phyloP scores from a whole-genome alignment of 73 alveolate species.

The Tetrahymena malaccensis region DNA sequence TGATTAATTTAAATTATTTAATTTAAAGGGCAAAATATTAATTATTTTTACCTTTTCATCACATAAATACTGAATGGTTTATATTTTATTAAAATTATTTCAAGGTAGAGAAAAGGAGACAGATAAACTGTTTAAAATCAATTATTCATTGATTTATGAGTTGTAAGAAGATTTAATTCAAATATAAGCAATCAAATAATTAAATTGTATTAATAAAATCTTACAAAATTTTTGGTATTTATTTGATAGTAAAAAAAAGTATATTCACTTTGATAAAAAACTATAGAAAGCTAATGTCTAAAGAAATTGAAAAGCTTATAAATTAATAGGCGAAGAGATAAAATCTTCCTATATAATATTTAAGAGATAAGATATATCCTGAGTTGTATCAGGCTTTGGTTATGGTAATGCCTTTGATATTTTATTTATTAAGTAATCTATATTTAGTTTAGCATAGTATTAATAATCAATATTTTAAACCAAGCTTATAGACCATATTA shows the following conservation, averaged over 20 bases:
- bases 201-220: not conserved
- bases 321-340: slow-evolving; percentile 3
- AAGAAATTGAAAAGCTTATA: not conserved
- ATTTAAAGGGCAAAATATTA: too few relatives aligned
- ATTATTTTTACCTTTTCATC: too few relatives aligned
- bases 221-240: not conserved
- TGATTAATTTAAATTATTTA: too few relatives aligned
- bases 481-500: slow-evolving; percentile 37
- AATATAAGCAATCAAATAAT: too few relatives aligned
- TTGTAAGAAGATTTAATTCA: not conserved
- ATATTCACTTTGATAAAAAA: not conserved
- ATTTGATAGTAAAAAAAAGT: not conserved
- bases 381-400: slow-evolving; percentile 19
- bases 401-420: not conserved
- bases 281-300: not conserved
- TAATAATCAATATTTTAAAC: not conserved
- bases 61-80: too few relatives aligned
- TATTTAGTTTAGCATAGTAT: not conserved
- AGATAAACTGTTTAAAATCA: too few relatives aligned
- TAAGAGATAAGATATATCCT: slow-evolving; percentile 23
- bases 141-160: too few relatives aligned
- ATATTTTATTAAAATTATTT: too few relatives aligned
- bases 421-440: not conserved
- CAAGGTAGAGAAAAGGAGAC: not conserved
- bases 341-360: slow-evolving; percentile 15